Evolutionary conservation across 1,139 yeast species (phyloP).

Genomic region (Geotrichum siamense): DNA sequence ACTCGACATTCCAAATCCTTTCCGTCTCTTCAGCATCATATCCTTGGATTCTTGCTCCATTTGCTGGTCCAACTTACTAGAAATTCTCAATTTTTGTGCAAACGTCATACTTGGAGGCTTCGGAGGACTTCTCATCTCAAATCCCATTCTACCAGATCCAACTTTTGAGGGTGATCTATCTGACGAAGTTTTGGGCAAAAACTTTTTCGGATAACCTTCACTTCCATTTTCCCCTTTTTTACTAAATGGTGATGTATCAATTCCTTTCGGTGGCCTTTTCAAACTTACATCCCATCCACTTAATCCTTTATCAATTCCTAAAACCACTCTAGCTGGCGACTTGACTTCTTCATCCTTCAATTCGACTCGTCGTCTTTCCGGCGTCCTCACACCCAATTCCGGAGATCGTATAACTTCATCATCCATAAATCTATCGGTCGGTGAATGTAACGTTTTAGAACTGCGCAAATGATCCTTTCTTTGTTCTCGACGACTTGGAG

Average conservation of each 20-base stretch:
- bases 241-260: slow-evolving; percentile 9
- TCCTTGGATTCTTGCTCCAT: not conserved
- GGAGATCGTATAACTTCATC: too few species aligned
- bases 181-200: not conserved
- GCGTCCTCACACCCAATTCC: too few species aligned
- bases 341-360: too few species aligned
- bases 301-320: slow-evolving; percentile 17
- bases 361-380: too few species aligned
- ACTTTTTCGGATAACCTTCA: not conserved
- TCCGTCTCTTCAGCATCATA: slow-evolving; percentile 9
- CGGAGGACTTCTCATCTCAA: not conserved
- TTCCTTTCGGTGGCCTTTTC: slow-evolving; percentile 15
- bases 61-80: slow-evolving; percentile 5
- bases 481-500: too few species aligned
- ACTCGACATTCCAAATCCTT: slow-evolving; percentile 9
- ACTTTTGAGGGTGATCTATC: slow-evolving; percentile 2
- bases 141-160: not conserved
- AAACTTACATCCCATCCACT: slow-evolving; percentile 18
- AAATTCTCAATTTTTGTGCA: slow-evolving; percentile 9
- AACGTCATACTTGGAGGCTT: slow-evolving; percentile 6
- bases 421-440: too few species aligned
- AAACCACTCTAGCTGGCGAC: slow-evolving; percentile 15
- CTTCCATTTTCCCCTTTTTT: not conserved
- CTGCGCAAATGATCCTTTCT: too few species aligned
- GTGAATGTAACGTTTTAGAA: too few species aligned